Evolutionary conservation across 2,329 filamentous ascomycete genomes (phyloP).

Genomic region (Ascochyta koolunga): DNA sequence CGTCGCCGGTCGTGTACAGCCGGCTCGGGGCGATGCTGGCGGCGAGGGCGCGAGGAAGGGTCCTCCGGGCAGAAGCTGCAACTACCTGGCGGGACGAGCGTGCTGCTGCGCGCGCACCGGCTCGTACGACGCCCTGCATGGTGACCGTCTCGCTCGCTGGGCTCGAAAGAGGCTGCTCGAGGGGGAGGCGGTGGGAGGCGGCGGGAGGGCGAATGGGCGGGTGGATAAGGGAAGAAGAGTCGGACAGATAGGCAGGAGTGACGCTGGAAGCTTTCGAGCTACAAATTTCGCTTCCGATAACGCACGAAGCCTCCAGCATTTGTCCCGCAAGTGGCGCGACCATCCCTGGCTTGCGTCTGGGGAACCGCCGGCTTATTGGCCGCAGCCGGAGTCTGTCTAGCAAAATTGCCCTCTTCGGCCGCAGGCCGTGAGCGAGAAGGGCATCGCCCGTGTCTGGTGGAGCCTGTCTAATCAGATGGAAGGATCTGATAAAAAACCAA

Average conservation of each 20-base stretch:
- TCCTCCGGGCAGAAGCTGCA: constrained; percentile 31
- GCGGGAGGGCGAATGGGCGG: constrained; percentile 28
- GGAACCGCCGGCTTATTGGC: constrained; percentile 26
- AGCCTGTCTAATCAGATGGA: constrained; percentile 16
- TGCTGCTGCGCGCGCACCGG: constrained; percentile 45
- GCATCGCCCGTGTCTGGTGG: constrained; percentile 14
- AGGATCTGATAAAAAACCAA: constrained; percentile 15
- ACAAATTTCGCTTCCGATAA: constrained; percentile 46
- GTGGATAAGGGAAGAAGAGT: constrained; percentile 23
- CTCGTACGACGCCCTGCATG: constrained; percentile 49
- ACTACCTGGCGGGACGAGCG: constrained; percentile 44
- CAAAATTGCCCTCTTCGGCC: constrained; percentile 18
- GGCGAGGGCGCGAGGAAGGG: constrained; percentile 42
- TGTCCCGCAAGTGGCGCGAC: constrained; percentile 28
- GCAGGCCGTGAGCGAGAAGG: constrained; percentile 16
- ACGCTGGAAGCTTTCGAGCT: constrained; percentile 26
- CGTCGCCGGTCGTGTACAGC: constrained; percentile 42
- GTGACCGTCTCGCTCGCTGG: constrained; percentile 34
- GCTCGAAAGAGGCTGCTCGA: constrained; percentile 28
- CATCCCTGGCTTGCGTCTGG: constrained; percentile 22
- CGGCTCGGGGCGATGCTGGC: constrained; percentile 36
- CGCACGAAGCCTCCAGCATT: constrained; percentile 27
- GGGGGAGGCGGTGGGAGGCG: constrained; percentile 20
- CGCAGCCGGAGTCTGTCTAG: constrained; percentile 6
- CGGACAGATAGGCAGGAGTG: constrained; percentile 22